These are phyloP conservation scores for Ophiocordyceps robertsii DNA, from an alignment of 2,329 filamentous ascomycete genomes.

Conservation along the genomic window DNA sequence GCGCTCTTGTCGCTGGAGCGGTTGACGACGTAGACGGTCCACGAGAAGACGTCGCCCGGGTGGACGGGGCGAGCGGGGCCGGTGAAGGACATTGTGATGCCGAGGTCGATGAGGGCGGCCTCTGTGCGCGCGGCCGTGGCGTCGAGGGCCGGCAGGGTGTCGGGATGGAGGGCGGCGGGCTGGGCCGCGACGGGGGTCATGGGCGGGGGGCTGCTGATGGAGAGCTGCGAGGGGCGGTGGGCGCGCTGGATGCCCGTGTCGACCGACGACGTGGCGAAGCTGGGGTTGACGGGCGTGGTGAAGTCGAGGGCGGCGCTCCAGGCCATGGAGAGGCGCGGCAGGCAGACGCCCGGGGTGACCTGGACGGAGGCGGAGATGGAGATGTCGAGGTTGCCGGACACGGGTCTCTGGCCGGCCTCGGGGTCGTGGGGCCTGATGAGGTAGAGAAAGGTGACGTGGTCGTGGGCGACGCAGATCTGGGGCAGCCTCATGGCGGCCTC, in stretches of 20 bases:
- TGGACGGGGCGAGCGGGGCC: constrained; percentile 42
- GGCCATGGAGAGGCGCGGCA: constrained; percentile 47
- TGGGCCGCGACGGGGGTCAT: constrained; percentile 43
- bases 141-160: constrained; percentile 46
- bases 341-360: constrained; percentile 41
- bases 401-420: constrained; percentile 31
- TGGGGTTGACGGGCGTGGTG: constrained; percentile 49
- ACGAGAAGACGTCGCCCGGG: constrained; percentile 54
- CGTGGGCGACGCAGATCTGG: constrained; percentile 52
- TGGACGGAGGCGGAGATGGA: constrained; percentile 46
- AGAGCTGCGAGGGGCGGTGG: constrained; percentile 50
- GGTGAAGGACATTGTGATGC: constrained; percentile 63
- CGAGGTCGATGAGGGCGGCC: constrained; percentile 42
- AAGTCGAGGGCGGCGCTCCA: constrained; percentile 63
- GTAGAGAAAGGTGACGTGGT: constrained; percentile 66
- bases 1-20: constrained; percentile 37
- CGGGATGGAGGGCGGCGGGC: constrained; percentile 42
- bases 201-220: constrained; percentile 39
- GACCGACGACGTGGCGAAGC: constrained; percentile 39
- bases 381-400: constrained; percentile 41
- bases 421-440: constrained; percentile 40
- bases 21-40: constrained; percentile 67
- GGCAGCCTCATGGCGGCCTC: constrained; percentile 36
- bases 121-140: constrained; percentile 26
- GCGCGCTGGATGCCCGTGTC: constrained; percentile 45